phyloP scores from a whole-genome alignment of 768 basidiomycete species.

The Boletus insuetus region DNA sequence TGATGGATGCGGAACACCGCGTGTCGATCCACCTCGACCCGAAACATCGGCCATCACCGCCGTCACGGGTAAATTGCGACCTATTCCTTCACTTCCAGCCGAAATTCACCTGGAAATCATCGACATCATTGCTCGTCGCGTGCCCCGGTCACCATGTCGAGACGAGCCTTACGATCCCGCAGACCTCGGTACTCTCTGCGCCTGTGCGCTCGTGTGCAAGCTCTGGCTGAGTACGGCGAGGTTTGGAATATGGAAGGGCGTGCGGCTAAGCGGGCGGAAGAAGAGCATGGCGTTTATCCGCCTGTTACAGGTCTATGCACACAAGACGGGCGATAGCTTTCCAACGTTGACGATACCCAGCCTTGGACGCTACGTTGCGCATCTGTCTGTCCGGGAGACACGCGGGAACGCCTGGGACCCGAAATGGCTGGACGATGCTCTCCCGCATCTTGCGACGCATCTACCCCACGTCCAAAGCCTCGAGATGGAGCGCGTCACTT shows the following conservation, averaged over 20 bases:
- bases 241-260: conserved; percentile 20
- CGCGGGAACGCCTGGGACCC: conserved; percentile 33
- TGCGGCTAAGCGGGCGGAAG: conserved; percentile 18
- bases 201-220: conserved; percentile 32
- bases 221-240: conserved; percentile 29
- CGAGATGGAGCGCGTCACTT: conserved; percentile 31
- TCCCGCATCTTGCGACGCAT: conserved; percentile 23
- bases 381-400: conserved; percentile 29
- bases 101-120: conserved; percentile 32
- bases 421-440: conserved; percentile 30
- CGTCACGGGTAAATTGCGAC: conserved; percentile 2
- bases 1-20: not conserved
- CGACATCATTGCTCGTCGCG: conserved; percentile 20
- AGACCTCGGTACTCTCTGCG: conserved; percentile 20
- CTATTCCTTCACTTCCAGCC: conserved; percentile 22
- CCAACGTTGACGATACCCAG: conserved; percentile 44
- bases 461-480: conserved; percentile 22
- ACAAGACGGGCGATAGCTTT: conserved; percentile 26
- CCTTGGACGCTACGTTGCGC: conserved; percentile 50
- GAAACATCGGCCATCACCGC: not conserved
- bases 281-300: conserved; percentile 22
- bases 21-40: not conserved
- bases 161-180: conserved; percentile 13
- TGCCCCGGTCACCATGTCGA: conserved; percentile 6
- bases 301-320: conserved; percentile 18